Conservation (phyloP, 2,329 filamentous ascomycete genomes). For the Colletotrichum brevisporum region DNA sequence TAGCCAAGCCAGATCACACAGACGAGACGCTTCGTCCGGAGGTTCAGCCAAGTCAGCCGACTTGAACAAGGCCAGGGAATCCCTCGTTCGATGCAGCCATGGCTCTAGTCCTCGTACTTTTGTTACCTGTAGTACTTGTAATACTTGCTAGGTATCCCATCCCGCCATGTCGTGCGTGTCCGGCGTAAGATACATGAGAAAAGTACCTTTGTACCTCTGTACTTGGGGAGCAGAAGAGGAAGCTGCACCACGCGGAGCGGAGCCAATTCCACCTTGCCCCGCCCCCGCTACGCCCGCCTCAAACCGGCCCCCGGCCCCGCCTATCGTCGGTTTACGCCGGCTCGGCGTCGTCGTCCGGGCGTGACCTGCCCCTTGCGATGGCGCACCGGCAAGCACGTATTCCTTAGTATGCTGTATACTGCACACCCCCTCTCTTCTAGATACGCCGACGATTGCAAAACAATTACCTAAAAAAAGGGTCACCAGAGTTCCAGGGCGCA, state of each 20-base stretch:
- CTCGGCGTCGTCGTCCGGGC: constrained; percentile 24
- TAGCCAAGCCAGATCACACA: constrained; percentile 25
- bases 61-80: constrained; percentile 23
- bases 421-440: not conserved
- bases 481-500: constrained; percentile 17
- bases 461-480: constrained; percentile 37
- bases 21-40: constrained; percentile 15
- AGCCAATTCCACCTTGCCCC: not conserved
- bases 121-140: no score
- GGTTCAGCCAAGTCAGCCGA: constrained; percentile 38
- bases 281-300: constrained; percentile 24
- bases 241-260: not conserved
- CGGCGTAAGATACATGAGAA: no score
- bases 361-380: constrained; percentile 28
- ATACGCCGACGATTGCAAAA: not conserved
- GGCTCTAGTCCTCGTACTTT: no score
- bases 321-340: constrained; percentile 40
- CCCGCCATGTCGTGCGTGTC: no score
- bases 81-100: constrained; percentile 9
- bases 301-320: constrained; percentile 33
- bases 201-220: no score
- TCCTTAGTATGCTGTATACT: not conserved
- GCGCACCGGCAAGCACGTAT: not conserved
- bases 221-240: not conserved
- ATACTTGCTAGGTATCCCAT: no score